phyloP scores from a whole-genome alignment of 768 basidiomycete genomes.

The Tylopilus sp. region DNA sequence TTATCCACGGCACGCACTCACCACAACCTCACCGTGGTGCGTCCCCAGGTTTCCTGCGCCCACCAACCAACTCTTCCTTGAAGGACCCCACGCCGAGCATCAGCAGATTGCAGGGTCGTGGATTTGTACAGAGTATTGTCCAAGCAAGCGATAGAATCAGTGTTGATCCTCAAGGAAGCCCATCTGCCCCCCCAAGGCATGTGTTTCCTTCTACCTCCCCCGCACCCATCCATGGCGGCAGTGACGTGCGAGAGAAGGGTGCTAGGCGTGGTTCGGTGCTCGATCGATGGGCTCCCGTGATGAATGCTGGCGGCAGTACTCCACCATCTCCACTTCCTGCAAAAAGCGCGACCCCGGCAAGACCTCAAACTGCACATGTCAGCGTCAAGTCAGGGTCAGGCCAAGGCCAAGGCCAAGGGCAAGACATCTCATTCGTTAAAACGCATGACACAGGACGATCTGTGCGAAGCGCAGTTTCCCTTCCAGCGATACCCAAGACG shows the following conservation, averaged over 20 bases:
- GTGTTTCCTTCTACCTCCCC: constrained; percentile 28
- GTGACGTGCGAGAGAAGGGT: constrained; percentile 37
- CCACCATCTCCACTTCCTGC: constrained; percentile 37
- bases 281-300: constrained; percentile 63
- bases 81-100: constrained; percentile 83
- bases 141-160: constrained; percentile 61
- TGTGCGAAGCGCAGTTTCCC: constrained; percentile 41
- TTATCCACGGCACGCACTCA: constrained; percentile 40
- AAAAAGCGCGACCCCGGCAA: constrained; percentile 39
- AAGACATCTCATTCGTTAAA: constrained; percentile 23
- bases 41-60: constrained; percentile 59
- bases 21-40: constrained; percentile 40
- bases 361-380: constrained; percentile 37
- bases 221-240: constrained; percentile 32
- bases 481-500: constrained; percentile 34
- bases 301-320: constrained; percentile 26
- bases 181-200: constrained; percentile 25
- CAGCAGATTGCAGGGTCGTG: constrained; percentile 77
- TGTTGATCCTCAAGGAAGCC: constrained; percentile 29
- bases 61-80: constrained; percentile 35
- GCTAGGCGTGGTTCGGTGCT: constrained; percentile 50
- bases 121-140: constrained; percentile 82
- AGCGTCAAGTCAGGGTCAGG: constrained; percentile 23
- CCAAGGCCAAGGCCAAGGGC: constrained; percentile 20
- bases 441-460: constrained; percentile 33